A percentile compares a stretch with the other conserved stretches of the same genome.
Evolutionary conservation across 1,139 yeast species (phyloP).

Genomic region (Taphrina communis): DNA sequence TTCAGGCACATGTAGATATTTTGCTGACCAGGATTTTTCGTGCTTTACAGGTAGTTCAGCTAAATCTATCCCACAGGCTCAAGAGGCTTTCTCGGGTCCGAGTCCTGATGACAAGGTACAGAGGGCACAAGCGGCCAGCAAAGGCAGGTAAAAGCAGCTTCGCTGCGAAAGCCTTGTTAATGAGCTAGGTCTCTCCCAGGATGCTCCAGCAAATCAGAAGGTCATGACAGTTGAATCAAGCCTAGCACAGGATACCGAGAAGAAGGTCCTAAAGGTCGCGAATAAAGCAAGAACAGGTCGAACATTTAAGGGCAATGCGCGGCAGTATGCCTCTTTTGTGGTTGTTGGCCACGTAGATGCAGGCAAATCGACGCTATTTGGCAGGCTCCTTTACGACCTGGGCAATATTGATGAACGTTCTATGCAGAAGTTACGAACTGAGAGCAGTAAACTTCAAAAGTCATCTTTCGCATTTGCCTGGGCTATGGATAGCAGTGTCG

Average conservation of each 20-base stretch:
- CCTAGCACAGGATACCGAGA: neutral
- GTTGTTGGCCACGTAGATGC: constrained; percentile 98
- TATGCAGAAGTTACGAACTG: constrained; percentile 75
- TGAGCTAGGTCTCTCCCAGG: constrained; percentile 35
- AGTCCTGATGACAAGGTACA: constrained; percentile 83
- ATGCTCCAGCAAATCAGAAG: neutral
- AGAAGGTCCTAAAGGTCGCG: constrained; percentile 40
- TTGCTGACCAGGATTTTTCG: constrained; percentile 45
- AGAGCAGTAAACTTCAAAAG: constrained; percentile 82
- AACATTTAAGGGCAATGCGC: constrained; percentile 50
- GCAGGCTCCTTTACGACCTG: constrained; percentile 78
- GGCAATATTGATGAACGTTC: constrained; percentile 81
- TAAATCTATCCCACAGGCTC: constrained; percentile 59
- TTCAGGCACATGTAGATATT: neutral
- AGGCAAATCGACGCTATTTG: constrained; percentile 95
- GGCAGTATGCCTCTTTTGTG: constrained; percentile 61
- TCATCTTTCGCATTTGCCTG: constrained; percentile 95
- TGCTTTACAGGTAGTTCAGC: constrained; percentile 50
- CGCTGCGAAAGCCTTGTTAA: constrained; percentile 39
- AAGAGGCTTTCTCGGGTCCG: constrained; percentile 60
- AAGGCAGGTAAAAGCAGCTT: constrained; percentile 10
- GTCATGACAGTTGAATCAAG: neutral
- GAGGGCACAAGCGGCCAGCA: constrained; percentile 33
- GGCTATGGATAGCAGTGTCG: constrained; percentile 94
- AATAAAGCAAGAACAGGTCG: constrained; percentile 57